Evolutionary conservation across 1,139 yeast genomes (phyloP), one percentile per base, ranked within the genome.

Genomic region (Hyphopichia wangnamkhiaoensis): DNA sequence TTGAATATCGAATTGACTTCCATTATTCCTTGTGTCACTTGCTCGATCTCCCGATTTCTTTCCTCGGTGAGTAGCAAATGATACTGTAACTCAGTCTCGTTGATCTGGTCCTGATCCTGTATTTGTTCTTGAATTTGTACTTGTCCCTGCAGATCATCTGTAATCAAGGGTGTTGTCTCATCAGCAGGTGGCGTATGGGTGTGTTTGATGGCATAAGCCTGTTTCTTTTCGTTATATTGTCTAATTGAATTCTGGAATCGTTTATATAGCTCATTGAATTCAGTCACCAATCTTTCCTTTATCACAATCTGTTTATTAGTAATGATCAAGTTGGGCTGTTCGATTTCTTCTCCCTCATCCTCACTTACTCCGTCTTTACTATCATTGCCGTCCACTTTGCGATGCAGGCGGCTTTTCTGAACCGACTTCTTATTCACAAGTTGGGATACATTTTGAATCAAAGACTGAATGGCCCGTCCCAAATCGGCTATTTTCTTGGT

Each of bases 1-100:
- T 82, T 81, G 59, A 89, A 90, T 2, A 90, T 89, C 6, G 90
- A 74, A 56, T 90, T 89, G 35, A 90, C 89, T 51, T 90, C 96
- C 43, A 74, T 74, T 6, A 90, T 87, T 0, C 96, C 95, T 37
- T 80, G 79, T 32, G 85, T 80, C 6, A 90, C 85, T 45, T 78
- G 82, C 27, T 74, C 72, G 21, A 90, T 85, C 45, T 88, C 95
- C 18, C 78, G 64, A 44, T 85, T 83, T 41, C 96, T 65, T 53
- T 88, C 93, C 43, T 82, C 79, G 2, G 90, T 80, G 6, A 90
- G 63, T 9, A 81, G 63, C 2, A 78, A 53, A 51, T 89, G 95
- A 48, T 85, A 82, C 50, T 83, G 89, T n/a, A 87, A 64, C 37
- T 87, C 95, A 8, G 86, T 77, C 44, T 82, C 68, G 33, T 66